Evolutionary conservation across 2,329 filamentous ascomycete species (phyloP), one percentile per base, ranked within the genome.

Genomic region (Dactylellina parvicollis): DNA sequence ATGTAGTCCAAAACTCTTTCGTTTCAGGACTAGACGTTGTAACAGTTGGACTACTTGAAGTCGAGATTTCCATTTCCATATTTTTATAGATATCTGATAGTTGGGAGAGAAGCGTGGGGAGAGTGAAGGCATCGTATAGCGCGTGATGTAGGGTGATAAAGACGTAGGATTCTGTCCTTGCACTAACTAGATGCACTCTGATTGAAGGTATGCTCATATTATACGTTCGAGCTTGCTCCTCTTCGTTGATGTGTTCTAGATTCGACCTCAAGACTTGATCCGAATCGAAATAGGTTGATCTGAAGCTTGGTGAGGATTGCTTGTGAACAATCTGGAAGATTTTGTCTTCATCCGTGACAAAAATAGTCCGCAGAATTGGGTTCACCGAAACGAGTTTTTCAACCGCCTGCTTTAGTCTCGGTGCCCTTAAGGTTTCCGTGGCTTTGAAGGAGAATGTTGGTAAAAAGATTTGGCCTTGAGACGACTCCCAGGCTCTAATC

Each of bases 111-210:
- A 96, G 81, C 0, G 84, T 79, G 0, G 88, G 86, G 3, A 97
- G 82, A 77, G 91, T 95, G 71, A 96, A 84, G 4, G 89, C 92
- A 79, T 97, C 94, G 78, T 97, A 98, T 0, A 97, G 83, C 0
- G 91, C 90, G 79, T 98, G 93, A 75, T 96, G 92, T 3, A 97
- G 89, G 24, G 83, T 83, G 3, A 92, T 82, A 1, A 85, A 81
- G 32, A 75, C 75, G 44, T 75, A 76, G 24, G 62, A 69, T 40
- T 74, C 70, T 46, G 55, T 52, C 22, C 38, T 52, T 7, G 49
- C 28, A n/a, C 54, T 61, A 8, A 66, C 69, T 26, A 73, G 28
- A 16, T 61, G 69, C 18, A 66, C 44, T 30, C 69, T 24, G n/a
- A 66, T 60, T 24, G 69, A 73, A 7, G 69, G 69, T 4, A 12